phyloP scores from a whole-genome alignment of 176 grass and related monocot genomes.

The Musa itinerans region DNA sequence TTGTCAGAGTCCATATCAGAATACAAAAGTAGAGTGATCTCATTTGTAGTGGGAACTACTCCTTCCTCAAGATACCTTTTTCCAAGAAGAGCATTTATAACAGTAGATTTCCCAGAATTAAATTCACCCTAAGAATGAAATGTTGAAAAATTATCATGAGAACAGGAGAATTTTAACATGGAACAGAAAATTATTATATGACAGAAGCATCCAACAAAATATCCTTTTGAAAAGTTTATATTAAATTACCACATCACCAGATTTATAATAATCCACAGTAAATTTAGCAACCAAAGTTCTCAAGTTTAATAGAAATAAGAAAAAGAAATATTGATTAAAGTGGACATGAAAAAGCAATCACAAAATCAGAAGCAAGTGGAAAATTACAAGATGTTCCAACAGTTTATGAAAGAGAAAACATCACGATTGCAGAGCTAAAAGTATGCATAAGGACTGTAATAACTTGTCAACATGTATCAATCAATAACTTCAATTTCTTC shows the following conservation, averaged over 20 bases:
- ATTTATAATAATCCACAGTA: neutral
- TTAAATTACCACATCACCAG: neutral
- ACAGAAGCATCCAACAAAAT: neutral
- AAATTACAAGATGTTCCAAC: no score
- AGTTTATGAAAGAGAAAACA: no score
- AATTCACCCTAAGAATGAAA: slow-evolving; percentile 73
- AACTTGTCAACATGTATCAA: neutral
- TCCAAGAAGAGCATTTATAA: slow-evolving; percentile 96
- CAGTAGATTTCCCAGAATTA: slow-evolving; percentile 94
- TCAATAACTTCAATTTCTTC: neutral
- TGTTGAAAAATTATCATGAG: neutral
- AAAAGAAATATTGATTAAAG: neutral
- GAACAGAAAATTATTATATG: neutral
- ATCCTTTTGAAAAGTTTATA: neutral
- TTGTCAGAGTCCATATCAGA: slow-evolving; percentile 66
- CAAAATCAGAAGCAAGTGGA: no score
- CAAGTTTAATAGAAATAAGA: neutral
- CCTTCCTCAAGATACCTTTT: slow-evolving; percentile 82
- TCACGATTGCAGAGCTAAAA: no score
- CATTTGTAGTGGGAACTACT: slow-evolving; percentile 89
- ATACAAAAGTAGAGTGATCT: slow-evolving; percentile 78
- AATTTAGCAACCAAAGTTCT: neutral
- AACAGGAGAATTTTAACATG: neutral
- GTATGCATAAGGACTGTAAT: no score
- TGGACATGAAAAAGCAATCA: no score